Conservation (phyloP, 495 filamentous ascomycete genomes). For the Hypoxylon fuscum region DNA sequence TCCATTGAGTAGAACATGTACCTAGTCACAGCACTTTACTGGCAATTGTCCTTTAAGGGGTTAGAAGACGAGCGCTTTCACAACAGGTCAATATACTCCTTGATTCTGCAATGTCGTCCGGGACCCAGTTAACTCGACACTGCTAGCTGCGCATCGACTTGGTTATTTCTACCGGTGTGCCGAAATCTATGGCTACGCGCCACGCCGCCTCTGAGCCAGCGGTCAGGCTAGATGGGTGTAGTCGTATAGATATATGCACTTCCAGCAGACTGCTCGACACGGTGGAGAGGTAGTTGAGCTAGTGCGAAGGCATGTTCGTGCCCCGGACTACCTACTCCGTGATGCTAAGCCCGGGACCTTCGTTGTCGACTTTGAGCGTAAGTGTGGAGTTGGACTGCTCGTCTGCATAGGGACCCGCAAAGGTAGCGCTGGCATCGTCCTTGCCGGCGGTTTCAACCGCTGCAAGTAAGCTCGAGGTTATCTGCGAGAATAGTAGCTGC, state of each 20-base stretch:
- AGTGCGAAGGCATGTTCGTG: slow-evolving; percentile 10
- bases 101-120: slow-evolving; percentile 9
- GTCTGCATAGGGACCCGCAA: slow-evolving; percentile 52
- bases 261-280: not conserved
- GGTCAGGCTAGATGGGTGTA: slow-evolving; percentile 26
- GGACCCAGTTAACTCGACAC: slow-evolving; percentile 20
- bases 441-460: slow-evolving; percentile 55
- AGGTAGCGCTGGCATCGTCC: slow-evolving; percentile 47
- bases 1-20: too few species aligned
- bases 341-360: slow-evolving; percentile 16
- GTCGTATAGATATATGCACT: slow-evolving; percentile 4
- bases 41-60: too few species aligned
- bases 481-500: slow-evolving; percentile 40
- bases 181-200: slow-evolving; percentile 15
- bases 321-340: slow-evolving; percentile 18
- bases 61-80: too few species aligned
- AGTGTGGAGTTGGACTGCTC: slow-evolving; percentile 50
- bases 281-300: slow-evolving; percentile 13
- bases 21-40: too few species aligned
- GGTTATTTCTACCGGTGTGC: slow-evolving; percentile 31
- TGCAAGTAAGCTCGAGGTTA: slow-evolving; percentile 31
- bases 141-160: slow-evolving; percentile 32
- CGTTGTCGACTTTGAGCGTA: slow-evolving; percentile 39
- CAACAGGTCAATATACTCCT: too few species aligned
- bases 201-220: slow-evolving; percentile 17